Conservation (phyloP, 805 yeast species). For the Sugiyamaella mastotermitis region DNA sequence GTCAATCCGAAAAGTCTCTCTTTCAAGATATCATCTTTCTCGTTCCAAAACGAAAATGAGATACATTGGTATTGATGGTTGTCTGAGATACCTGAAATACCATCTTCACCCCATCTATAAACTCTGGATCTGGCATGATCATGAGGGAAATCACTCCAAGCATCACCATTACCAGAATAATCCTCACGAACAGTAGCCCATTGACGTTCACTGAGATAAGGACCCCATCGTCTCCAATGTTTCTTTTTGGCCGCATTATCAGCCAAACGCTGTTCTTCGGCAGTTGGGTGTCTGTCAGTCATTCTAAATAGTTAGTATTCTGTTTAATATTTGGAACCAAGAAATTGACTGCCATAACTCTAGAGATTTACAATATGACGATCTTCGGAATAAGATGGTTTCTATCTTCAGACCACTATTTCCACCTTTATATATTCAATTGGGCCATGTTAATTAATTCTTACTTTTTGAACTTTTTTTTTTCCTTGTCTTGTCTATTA, state of each 20-base stretch:
- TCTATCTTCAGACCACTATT: no score
- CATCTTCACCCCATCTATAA: constrained; percentile 95
- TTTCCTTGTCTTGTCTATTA: no score
- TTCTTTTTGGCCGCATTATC: constrained; percentile 37
- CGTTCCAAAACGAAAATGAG: constrained; percentile 89
- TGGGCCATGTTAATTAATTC: no score
- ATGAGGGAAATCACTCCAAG: constrained; percentile 85
- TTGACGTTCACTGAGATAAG: constrained; percentile 80
- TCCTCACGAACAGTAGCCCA: constrained; percentile 76
- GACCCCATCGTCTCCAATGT: constrained; percentile 89
- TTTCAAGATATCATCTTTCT: constrained; percentile 74
- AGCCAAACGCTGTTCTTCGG: constrained; percentile 37
- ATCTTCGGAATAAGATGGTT: no score
- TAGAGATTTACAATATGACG: no score
- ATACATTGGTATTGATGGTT: constrained; percentile 71
- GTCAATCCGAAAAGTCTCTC: constrained; percentile 85
- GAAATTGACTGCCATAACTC: no score
- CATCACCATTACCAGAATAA: constrained; percentile 79
- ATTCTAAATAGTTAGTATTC: no score
- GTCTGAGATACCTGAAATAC: constrained; percentile 84
- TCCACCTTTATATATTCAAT: no score
- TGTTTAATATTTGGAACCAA: no score
- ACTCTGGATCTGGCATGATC: constrained; percentile 76
- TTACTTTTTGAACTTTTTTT: no score
- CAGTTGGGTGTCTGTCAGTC: neutral